Percentiles rank a stretch among this genome's conserved stretches.
Conservation (phyloP, 1,284 basidiomycete genomes). For the Limonomyces culmigenus region DNA sequence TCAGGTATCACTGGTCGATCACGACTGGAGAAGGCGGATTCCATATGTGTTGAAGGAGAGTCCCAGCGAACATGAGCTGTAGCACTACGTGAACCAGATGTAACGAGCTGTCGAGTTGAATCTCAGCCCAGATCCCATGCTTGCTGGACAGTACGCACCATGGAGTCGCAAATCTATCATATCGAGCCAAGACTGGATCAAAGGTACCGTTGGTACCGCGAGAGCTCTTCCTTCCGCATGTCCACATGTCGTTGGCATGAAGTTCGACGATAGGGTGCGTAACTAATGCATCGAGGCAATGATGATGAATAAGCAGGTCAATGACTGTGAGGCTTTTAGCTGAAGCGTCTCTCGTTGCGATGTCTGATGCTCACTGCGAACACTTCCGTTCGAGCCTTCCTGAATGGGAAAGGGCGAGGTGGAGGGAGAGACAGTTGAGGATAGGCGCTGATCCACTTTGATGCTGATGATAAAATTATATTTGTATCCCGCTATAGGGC, state of each 20-base stretch:
- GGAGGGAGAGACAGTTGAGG: slow-evolving; percentile 11
- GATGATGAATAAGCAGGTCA: slow-evolving; percentile 19
- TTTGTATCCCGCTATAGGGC: slow-evolving; percentile 8
- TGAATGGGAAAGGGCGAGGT: slow-evolving; percentile 16
- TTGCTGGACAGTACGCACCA: slow-evolving; percentile 16
- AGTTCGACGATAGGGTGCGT: slow-evolving; percentile 24
- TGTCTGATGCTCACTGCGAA: slow-evolving; percentile 15
- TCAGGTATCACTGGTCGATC: slow-evolving; percentile 8
- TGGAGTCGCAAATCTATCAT: slow-evolving; percentile 23
- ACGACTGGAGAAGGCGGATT: slow-evolving; percentile 19
- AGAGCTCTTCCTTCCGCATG: slow-evolving; percentile 13
- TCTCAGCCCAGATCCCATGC: slow-evolving; percentile 1
- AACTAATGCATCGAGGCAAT: slow-evolving; percentile 17
- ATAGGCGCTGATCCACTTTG: slow-evolving; percentile 6
- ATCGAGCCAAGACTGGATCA: slow-evolving; percentile 11
- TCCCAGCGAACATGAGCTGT: slow-evolving; percentile 20
- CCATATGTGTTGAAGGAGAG: slow-evolving; percentile 26
- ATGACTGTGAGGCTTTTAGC: slow-evolving; percentile 18
- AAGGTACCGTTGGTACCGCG: slow-evolving; percentile 1
- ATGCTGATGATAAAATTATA: slow-evolving; percentile 14
- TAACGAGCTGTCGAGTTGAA: slow-evolving; percentile 18
- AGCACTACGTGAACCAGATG: slow-evolving; percentile 25
- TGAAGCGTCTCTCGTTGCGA: not conserved
- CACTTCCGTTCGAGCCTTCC: slow-evolving; percentile 7
- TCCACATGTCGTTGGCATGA: slow-evolving; percentile 26